Conservation (phyloP, 2,329 filamentous ascomycete species). For the Alternaria infectoria region DNA sequence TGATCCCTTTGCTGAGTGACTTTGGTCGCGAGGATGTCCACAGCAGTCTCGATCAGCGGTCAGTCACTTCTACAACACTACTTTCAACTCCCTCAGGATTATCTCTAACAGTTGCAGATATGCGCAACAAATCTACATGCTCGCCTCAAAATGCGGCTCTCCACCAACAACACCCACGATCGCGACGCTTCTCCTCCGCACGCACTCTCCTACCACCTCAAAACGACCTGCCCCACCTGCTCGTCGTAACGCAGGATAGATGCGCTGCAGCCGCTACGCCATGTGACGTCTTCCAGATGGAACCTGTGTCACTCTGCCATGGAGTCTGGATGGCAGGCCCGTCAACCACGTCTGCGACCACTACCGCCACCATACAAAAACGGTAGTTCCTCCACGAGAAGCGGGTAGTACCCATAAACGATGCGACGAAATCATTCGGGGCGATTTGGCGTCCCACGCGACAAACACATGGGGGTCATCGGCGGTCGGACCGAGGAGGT, state of each 20-base stretch:
- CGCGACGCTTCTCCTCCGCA: neutral
- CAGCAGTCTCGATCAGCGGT: neutral
- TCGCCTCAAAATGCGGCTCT: neutral
- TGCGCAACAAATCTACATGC: neutral
- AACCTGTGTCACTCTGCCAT: no score
- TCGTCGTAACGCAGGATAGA: no score
- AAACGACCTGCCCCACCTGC: no score
- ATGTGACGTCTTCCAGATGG: no score
- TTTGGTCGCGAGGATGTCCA: neutral
- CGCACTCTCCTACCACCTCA: no score
- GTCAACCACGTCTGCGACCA: neutral
- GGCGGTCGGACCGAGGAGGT: no score
- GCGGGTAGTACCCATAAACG: rapidly evolving
- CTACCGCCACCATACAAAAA: neutral
- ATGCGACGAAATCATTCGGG: neutral
- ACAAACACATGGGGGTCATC: no score
- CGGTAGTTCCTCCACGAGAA: neutral
- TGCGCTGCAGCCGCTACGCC: no score
- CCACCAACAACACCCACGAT: neutral
- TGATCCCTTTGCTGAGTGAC: neutral
- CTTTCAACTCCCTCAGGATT: neutral
- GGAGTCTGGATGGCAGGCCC: no score
- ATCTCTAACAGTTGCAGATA: neutral
- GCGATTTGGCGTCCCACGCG: no score
- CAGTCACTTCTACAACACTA: neutral